phyloP scores from a whole-genome alignment of 2,329 filamentous ascomycete genomes.

The Colletotrichum trifolii region DNA sequence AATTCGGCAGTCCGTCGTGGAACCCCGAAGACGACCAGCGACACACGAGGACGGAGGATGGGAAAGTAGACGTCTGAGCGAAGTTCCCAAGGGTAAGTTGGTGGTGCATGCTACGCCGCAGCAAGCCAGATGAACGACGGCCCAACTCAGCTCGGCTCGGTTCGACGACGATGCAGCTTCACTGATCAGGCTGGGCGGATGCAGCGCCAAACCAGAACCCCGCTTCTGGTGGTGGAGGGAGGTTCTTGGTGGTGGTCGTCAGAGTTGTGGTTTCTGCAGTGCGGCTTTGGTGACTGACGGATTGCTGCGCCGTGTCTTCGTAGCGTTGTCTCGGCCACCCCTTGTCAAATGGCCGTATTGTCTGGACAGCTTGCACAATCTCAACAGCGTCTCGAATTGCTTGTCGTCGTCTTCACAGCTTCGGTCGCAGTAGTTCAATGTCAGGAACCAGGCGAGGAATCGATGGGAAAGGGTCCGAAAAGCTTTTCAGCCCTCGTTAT shows the following conservation, averaged over 20 bases:
- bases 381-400: constrained; percentile 3
- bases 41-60: constrained; percentile 5
- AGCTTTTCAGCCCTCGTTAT: constrained; percentile 14
- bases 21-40: constrained; percentile 7
- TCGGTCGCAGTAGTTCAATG: background rate
- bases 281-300: constrained; percentile 16
- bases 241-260: constrained; percentile 10
- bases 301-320: constrained; percentile 19
- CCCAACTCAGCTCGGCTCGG: constrained; percentile 13
- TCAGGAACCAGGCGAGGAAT: background rate
- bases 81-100: background rate
- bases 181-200: constrained; percentile 22
- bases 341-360: constrained; percentile 7
- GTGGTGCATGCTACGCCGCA: constrained; percentile 16
- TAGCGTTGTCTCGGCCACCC: constrained; percentile 21
- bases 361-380: constrained; percentile 4
- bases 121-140: constrained; percentile 1
- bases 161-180: constrained; percentile 19
- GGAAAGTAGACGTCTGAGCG: background rate
- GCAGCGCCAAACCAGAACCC: constrained; percentile 24
- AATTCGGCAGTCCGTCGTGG: constrained; percentile 11
- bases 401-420: background rate
- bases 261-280: background rate
- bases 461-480: constrained; percentile 16
- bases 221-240: constrained; percentile 27